Evolutionary conservation across 371 early-diverging fungal genomes (phyloP).

Genomic region (Choanephora cucurbitarum): DNA sequence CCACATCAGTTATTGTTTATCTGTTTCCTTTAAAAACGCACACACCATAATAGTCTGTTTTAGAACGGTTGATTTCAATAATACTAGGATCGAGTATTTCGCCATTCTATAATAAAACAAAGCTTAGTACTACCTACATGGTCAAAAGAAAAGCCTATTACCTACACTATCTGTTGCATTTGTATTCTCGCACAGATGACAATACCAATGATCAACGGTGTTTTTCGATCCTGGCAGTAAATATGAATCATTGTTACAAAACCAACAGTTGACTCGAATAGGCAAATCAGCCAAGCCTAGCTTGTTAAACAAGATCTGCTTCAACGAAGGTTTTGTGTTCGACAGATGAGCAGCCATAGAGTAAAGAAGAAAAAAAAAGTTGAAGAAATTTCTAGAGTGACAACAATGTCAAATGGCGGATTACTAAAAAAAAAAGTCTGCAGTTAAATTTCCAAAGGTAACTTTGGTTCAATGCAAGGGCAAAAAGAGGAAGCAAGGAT

Average conservation of each 20-base stretch:
- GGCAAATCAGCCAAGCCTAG: conserved; percentile 3
- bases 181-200: conserved; percentile 7
- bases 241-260: conserved; percentile 12
- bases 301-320: background rate
- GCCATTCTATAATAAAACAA: background rate
- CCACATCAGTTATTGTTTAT: no score
- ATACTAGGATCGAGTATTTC: conserved; percentile 2
- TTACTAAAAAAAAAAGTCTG: no score
- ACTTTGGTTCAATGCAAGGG: no score
- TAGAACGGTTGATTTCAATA: background rate
- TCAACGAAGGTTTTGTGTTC: background rate
- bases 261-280: conserved; percentile 13
- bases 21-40: no score
- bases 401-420: no score
- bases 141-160: background rate
- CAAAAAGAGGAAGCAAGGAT: no score
- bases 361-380: background rate
- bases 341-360: background rate
- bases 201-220: conserved; percentile 5
- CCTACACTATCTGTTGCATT: conserved; percentile 4
- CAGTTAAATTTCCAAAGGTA: no score
- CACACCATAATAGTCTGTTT: no score
- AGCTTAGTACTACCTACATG: background rate
- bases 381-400: background rate
- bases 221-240: conserved; percentile 4